phyloP scores from a whole-genome alignment of 306 rosid species.

The Pueraria montana region DNA sequence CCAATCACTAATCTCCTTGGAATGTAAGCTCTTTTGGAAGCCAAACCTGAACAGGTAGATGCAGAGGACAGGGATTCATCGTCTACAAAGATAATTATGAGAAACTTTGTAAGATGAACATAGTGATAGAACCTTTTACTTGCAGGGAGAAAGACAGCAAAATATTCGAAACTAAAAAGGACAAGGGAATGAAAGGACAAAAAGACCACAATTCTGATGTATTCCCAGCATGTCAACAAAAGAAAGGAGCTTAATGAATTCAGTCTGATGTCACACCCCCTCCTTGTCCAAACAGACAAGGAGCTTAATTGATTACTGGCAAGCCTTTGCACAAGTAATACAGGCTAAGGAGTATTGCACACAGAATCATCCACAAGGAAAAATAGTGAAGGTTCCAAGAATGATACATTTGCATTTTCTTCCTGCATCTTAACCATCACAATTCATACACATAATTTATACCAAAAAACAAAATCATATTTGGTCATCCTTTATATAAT shows the following conservation, averaged over 20 bases:
- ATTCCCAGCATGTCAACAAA: slow-evolving; percentile 32
- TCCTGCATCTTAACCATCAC: slow-evolving; percentile 14
- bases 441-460: background rate
- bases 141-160: slow-evolving; percentile 6
- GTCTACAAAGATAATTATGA: slow-evolving; percentile 59
- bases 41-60: slow-evolving; percentile 60
- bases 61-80: slow-evolving; percentile 66
- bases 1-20: slow-evolving; percentile 95
- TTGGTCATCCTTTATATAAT: background rate
- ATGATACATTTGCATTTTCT: slow-evolving; percentile 17
- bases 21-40: slow-evolving; percentile 70
- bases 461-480: background rate
- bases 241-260: slow-evolving; percentile 25
- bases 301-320: too few relatives aligned
- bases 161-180: slow-evolving; percentile 19
- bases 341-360: background rate
- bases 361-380: slow-evolving; percentile 27
- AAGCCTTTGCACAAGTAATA: background rate
- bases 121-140: slow-evolving; percentile 28
- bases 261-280: slow-evolving; percentile 19
- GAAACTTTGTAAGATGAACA: slow-evolving; percentile 35
- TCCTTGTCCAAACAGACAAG: slow-evolving; percentile 24
- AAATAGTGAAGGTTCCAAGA: slow-evolving; percentile 12
- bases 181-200: too few relatives aligned
- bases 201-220: slow-evolving; percentile 21